A percentile compares a stretch with the other conserved stretches of the same genome.
Evolutionary conservation across 176 grass and related monocot genomes (phyloP).

Genomic region (Paspalum notatum): DNA sequence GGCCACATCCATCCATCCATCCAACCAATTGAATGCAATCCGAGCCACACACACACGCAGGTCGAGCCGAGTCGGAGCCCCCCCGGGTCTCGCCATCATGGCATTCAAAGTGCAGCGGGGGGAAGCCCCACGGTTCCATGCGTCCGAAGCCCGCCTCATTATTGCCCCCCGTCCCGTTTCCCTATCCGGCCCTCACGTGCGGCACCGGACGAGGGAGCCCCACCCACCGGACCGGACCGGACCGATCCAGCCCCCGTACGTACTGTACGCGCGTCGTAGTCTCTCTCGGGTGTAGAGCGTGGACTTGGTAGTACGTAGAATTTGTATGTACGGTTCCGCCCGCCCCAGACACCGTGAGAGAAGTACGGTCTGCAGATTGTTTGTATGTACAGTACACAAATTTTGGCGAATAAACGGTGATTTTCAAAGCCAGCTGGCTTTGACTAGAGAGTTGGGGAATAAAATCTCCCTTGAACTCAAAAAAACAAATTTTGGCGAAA

Average conservation of each 20-base stretch:
- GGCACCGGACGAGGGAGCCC: not conserved
- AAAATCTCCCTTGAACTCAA: no score
- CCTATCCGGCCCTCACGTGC: conserved; percentile 41
- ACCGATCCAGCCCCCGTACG: not conserved
- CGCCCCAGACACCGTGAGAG: not conserved
- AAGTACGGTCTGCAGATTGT: not conserved
- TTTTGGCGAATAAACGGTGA: no score
- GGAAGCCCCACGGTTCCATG: conserved; percentile 36
- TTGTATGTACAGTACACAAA: no score
- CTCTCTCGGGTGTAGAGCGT: not conserved
- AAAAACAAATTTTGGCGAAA: no score
- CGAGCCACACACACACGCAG: not conserved
- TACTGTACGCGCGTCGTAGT: conserved; percentile 1
- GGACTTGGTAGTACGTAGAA: no score
- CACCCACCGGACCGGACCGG: not conserved
- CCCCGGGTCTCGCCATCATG: conserved; percentile 28
- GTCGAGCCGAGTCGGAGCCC: no score
- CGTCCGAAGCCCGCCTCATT: conserved; percentile 9
- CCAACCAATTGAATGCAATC: not conserved
- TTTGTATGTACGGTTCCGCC: not conserved
- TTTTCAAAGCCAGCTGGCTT: no score
- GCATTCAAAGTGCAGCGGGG: conserved; percentile 47
- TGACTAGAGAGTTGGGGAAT: no score
- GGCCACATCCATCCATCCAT: not conserved
- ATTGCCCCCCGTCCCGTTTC: conserved; percentile 29